Conservation (phyloP, 2,329 filamentous ascomycete genomes). For the Sporothrix brasiliensis region DNA sequence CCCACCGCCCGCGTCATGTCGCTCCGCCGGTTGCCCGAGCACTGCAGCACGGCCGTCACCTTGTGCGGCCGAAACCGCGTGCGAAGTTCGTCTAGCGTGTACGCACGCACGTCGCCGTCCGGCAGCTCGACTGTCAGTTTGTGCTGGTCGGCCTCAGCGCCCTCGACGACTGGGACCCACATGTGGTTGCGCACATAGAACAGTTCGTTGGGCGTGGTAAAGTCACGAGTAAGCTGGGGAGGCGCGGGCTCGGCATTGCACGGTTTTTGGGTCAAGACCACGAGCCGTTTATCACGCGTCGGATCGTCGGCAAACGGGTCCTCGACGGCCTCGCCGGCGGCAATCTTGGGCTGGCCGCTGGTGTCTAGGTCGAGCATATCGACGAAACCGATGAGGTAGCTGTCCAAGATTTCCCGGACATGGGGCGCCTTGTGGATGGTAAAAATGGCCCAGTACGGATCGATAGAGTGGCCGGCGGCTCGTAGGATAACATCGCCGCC, state of each 20-base stretch:
- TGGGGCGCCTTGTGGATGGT: conserved; percentile 67
- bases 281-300: conserved; percentile 53
- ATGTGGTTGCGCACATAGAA: conserved; percentile 67
- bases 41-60: conserved; percentile 61
- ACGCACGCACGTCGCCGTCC: conserved; percentile 56
- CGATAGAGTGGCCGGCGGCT: conserved; percentile 65
- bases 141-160: conserved; percentile 45
- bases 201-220: conserved; percentile 58
- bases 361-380: conserved; percentile 58
- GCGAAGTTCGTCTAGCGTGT: conserved; percentile 59
- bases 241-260: conserved; percentile 64
- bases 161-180: conserved; percentile 57
- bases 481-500: conserved; percentile 69
- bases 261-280: conserved; percentile 57
- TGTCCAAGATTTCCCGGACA: conserved; percentile 65
- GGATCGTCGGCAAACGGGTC: conserved; percentile 64
- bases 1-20: conserved; percentile 59
- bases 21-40: conserved; percentile 61
- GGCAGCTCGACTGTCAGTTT: conserved; percentile 60
- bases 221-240: conserved; percentile 52
- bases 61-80: conserved; percentile 53
- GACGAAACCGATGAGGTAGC: conserved; percentile 65
- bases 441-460: conserved; percentile 72
- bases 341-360: conserved; percentile 51
- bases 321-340: conserved; percentile 56